Percentiles rank a stretch among this genome's conserved stretches.
These are phyloP conservation scores for Sarcomyxa edulis DNA, from an alignment of 768 basidiomycete genomes.

Conservation along the genomic window DNA sequence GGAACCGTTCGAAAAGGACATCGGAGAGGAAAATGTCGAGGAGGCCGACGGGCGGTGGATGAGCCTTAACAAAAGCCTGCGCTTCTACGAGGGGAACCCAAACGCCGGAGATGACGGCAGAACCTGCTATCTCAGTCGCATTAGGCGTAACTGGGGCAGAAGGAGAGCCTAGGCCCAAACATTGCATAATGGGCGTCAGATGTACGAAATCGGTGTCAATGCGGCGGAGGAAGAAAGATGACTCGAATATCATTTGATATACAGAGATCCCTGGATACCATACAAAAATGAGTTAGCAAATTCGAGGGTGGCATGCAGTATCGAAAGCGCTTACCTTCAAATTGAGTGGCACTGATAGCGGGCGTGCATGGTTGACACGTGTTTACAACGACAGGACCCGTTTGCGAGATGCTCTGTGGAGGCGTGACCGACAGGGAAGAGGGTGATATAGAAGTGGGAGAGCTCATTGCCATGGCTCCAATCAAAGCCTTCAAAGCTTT, in stretches of 20 bases:
- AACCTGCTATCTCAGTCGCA: constrained; percentile 47
- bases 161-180: constrained; percentile 35
- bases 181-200: constrained; percentile 50
- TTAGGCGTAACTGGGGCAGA: constrained; percentile 34
- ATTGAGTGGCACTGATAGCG: constrained; percentile 58
- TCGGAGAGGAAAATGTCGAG: constrained; percentile 60
- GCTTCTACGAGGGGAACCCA: constrained; percentile 67
- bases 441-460: constrained; percentile 24
- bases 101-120: constrained; percentile 48
- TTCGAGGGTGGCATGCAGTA: not conserved
- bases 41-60: constrained; percentile 28
- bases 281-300: not conserved
- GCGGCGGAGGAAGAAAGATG: constrained; percentile 56
- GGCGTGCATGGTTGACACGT: constrained; percentile 62
- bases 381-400: constrained; percentile 42
- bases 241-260: constrained; percentile 61
- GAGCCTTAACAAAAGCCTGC: constrained; percentile 45
- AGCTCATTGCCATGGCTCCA: constrained; percentile 35
- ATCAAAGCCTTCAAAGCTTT: constrained; percentile 32
- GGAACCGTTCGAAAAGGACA: constrained; percentile 57
- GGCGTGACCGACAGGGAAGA: constrained; percentile 22
- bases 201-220: constrained; percentile 80
- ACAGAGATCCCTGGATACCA: constrained; percentile 57
- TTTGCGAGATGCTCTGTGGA: too few species aligned
- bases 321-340: constrained; percentile 51